Evolutionary conservation across 495 filamentous ascomycete genomes (phyloP).

Genomic region (Cenococcum geophilum): DNA sequence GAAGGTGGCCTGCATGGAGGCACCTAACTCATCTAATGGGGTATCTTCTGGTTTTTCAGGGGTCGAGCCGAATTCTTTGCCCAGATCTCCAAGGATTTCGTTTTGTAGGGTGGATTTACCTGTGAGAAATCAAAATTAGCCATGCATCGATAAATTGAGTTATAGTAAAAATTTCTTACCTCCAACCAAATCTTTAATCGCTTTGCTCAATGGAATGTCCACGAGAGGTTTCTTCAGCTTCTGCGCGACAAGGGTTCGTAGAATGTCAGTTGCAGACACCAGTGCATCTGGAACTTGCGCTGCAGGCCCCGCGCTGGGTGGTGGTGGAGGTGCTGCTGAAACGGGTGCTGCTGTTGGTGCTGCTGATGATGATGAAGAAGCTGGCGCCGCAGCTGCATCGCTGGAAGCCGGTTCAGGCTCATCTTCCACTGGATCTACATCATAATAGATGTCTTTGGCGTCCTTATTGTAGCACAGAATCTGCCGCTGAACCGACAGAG

Average conservation of each 20-base stretch:
- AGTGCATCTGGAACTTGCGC: conserved; percentile 79
- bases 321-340: conserved; percentile 51
- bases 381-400: conserved; percentile 47
- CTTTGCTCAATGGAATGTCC: conserved; percentile 91
- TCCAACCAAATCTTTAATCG: conserved; percentile 97
- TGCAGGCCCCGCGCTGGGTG: conserved; percentile 78
- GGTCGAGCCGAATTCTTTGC: conserved; percentile 96
- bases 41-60: conserved; percentile 98
- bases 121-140: conserved; percentile 34
- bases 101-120: conserved; percentile 98
- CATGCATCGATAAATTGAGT: neutral
- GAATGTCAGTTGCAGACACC: conserved; percentile 80
- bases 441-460: conserved; percentile 98
- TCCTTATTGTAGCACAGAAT: conserved; percentile 99
- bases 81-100: conserved; percentile 89
- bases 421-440: conserved; percentile 91
- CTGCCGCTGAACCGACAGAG: conserved; percentile 88
- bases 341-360: conserved; percentile 34
- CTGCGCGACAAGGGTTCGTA: conserved; percentile 89
- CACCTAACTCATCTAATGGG: conserved; percentile 90
- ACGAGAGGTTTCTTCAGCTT: conserved; percentile 91
- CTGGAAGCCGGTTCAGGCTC: conserved; percentile 59
- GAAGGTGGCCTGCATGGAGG: conserved; percentile 94
- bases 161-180: conserved; percentile 47
- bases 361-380: conserved; percentile 43